Percentiles rank a stretch among this genome's conserved stretches.
Evolutionary conservation across 2,329 filamentous ascomycete species (phyloP).

Genomic region (Arthroderma sp.): DNA sequence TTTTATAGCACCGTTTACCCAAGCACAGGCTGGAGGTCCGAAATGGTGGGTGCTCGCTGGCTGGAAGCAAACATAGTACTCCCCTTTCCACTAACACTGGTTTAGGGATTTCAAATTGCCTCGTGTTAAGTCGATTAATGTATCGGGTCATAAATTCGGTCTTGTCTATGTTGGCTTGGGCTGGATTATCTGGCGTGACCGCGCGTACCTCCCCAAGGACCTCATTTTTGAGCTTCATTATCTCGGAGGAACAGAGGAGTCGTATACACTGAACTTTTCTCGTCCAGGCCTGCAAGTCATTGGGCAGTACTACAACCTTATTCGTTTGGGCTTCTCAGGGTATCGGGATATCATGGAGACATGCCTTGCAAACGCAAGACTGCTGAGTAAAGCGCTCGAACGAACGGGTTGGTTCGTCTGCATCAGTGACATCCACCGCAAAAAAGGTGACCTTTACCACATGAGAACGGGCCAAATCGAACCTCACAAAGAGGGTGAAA

Average conservation of each 20-base stretch:
- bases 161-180: conserved; percentile 55
- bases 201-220: conserved; percentile 51
- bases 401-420: conserved; percentile 54
- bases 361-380: conserved; percentile 49
- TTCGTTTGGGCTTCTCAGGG: conserved; percentile 55
- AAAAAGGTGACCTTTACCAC: conserved; percentile 34
- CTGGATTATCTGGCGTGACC: conserved; percentile 58
- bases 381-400: conserved; percentile 51
- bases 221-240: conserved; percentile 60
- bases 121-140: conserved; percentile 46
- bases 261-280: conserved; percentile 60
- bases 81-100: background rate
- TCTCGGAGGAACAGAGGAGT: conserved; percentile 57
- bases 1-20: conserved; percentile 31
- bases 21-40: conserved; percentile 28
- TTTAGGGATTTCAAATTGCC: conserved; percentile 28
- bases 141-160: conserved; percentile 34
- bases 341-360: conserved; percentile 53
- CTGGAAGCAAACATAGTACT: background rate
- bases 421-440: conserved; percentile 52
- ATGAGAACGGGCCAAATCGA: conserved; percentile 29
- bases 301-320: conserved; percentile 60
- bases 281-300: conserved; percentile 57
- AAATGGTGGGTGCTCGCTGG: conserved; percentile 38
- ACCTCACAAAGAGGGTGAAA: conserved; percentile 35